These are phyloP conservation scores for Betula pendula DNA, from an alignment of 306 rosid species.

Conservation along the genomic window DNA sequence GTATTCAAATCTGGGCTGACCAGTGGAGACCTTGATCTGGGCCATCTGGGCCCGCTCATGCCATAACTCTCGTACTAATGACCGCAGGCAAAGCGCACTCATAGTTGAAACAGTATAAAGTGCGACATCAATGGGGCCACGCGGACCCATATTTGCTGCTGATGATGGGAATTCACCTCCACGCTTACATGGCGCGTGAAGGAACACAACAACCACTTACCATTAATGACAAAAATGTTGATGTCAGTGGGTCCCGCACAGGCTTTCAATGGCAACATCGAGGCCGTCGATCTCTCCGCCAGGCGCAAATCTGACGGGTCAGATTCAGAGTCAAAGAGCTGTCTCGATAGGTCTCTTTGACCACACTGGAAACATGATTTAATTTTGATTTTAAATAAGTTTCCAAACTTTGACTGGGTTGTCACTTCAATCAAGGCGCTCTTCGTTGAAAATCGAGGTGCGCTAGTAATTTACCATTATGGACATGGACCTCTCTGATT, in stretches of 20 bases:
- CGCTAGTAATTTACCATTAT: conserved; percentile 26
- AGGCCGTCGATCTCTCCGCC: conserved; percentile 34
- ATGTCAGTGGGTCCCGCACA: conserved; percentile 51
- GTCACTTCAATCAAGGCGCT: conserved; percentile 80
- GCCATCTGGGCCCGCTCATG: not conserved
- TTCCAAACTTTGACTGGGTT: conserved; percentile 67
- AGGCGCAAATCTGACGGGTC: conserved; percentile 29
- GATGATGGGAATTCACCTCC: not conserved
- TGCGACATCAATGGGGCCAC: not conserved
- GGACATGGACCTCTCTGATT: not conserved
- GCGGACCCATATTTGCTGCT: conserved; percentile 2
- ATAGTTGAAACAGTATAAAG: not conserved
- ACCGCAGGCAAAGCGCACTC: not conserved
- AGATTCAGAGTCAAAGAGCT: conserved; percentile 50
- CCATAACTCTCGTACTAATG: not conserved
- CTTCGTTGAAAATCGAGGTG: conserved; percentile 55
- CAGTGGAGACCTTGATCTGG: not conserved
- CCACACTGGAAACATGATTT: conserved; percentile 43
- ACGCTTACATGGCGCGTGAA: conserved; percentile 31
- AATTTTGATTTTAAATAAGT: conserved; percentile 11
- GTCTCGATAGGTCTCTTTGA: conserved; percentile 59
- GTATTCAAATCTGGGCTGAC: not conserved
- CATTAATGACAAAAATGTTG: conserved; percentile 26
- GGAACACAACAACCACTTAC: not conserved
- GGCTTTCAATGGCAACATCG: not conserved